Evolutionary conservation across 371 early-diverging fungal genomes (phyloP), one percentile per base, ranked within the genome.

Genomic region (Circinella minor): DNA sequence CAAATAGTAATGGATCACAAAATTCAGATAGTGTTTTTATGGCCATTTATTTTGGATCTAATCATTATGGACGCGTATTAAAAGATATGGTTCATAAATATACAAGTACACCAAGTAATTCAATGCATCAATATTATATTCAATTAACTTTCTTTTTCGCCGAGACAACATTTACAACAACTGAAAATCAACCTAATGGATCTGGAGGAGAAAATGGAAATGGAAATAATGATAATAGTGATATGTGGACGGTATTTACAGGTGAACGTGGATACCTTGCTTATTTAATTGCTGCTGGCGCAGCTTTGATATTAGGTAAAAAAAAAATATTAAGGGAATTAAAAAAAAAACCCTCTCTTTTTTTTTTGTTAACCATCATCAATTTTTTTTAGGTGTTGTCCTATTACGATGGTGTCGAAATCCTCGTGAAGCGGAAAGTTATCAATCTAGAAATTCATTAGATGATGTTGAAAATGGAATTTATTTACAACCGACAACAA

Each of bases 351-450:
- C n/a, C n/a, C 27, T 27, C 27, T 27, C 2, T 27, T 27, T 27
- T 27, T 27, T 27, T 27, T 27, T 27, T 27, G 27, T 27, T 51
- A 8, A 51, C 54, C 39, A 47, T 61, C 48, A 48, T 59, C 37
- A 20, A 47, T 36, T 64, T 27, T 27, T 27, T 61, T 20, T 51
- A 81, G 81, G 72, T 57, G 64, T 80, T 8, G 69, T 84, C 17
- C 55, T 84, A 17, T 57, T 81, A 8, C 67, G 84, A 36, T 84
- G 84, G 84, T 84, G 80, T 75, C 72, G 75, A 61, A 34, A 14
- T 18, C 61, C 68, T 34, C 68, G 48, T 3, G 17, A 11, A 46
- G 37, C 18, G 37, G 46, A 20, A 9, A 36, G 73, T 14, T 67
- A 78, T n/a, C 51, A 63, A 73, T 49, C 61, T 74, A 59, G 66